Conservation (phyloP, 73 alveolate species). For the Paramecium sexaurelia region DNA sequence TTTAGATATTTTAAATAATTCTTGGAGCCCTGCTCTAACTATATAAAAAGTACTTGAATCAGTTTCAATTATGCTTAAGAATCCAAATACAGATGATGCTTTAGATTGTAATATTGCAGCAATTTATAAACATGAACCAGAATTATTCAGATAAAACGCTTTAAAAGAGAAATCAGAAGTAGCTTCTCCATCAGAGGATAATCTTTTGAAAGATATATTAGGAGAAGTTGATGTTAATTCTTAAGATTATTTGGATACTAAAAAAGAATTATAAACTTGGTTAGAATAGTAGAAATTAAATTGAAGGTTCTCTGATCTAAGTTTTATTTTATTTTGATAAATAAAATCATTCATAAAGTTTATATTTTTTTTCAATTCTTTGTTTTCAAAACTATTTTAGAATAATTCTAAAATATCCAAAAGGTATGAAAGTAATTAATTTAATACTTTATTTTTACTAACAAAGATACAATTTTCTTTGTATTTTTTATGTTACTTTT, state of each 20-base stretch:
- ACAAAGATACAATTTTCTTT: too few relatives aligned
- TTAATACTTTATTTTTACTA: too few relatives aligned
- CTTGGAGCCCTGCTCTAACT: slow-evolving; percentile 57
- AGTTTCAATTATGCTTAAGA: slow-evolving; percentile 15
- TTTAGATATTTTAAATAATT: slow-evolving; percentile 27
- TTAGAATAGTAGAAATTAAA: background rate
- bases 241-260: background rate
- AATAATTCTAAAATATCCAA: too few relatives aligned
- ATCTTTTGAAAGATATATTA: background rate
- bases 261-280: background rate
- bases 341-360: too few relatives aligned
- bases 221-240: background rate
- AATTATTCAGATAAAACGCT: background rate
- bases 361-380: too few relatives aligned
- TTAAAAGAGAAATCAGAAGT: background rate
- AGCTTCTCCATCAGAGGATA: background rate
- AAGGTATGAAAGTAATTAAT: too few relatives aligned
- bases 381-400: too few relatives aligned
- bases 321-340: too few relatives aligned
- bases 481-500: too few relatives aligned
- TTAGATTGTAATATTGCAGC: slow-evolving; percentile 70
- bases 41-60: slow-evolving; percentile 18
- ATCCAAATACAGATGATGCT: slow-evolving; percentile 67
- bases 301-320: background rate
- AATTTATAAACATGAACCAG: background rate